Percentiles rank a stretch among this genome's conserved stretches.
Evolutionary conservation across 106 monocot species (phyloP).

Genomic region (Acanthochlamys bracteata): DNA sequence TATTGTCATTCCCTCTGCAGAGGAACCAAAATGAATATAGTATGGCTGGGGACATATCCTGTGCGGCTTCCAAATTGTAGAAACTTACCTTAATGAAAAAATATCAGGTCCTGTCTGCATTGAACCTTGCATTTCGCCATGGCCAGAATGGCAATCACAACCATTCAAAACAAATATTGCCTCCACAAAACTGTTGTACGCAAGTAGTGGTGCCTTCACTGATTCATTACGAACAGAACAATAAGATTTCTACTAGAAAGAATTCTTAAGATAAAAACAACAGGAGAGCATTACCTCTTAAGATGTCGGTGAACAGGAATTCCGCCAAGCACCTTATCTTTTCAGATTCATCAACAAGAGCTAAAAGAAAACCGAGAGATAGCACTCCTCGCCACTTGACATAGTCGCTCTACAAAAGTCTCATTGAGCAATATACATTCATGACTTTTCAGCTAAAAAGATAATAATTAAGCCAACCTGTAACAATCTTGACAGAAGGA

Average conservation of each 20-base stretch:
- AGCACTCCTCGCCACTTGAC: conserved; percentile 97
- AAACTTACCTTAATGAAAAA: conserved; percentile 65
- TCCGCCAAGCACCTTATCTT: conserved; percentile 81
- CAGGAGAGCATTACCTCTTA: conserved; percentile 52
- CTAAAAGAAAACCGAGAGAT: conserved; percentile 80
- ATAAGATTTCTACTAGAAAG: no score
- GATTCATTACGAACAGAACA: conserved; percentile 1
- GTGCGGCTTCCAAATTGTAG: no score
- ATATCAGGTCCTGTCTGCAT: conserved; percentile 26
- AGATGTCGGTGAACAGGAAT: conserved; percentile 72
- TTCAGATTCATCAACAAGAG: conserved; percentile 92
- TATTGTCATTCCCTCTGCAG: conserved; percentile 73
- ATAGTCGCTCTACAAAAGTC: conserved; percentile 75
- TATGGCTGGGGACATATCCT: no score
- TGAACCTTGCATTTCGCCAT: conserved; percentile 31
- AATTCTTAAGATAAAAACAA: no score
- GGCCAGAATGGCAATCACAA: conserved; percentile 50
- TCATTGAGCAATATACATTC: no score
- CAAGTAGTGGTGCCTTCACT: conserved; percentile 97
- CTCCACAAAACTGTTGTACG: conserved; percentile 97
- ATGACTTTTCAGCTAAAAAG: no score
- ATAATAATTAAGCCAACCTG: conserved; percentile 50
- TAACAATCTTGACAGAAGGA: conserved; percentile 81
- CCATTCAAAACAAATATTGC: conserved; percentile 89
- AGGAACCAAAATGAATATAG: background rate